Percentiles rank a stretch among this genome's conserved stretches.
Evolutionary conservation across 805 yeast species (phyloP).

Genomic region (Saccharomycopsis babjevae): DNA sequence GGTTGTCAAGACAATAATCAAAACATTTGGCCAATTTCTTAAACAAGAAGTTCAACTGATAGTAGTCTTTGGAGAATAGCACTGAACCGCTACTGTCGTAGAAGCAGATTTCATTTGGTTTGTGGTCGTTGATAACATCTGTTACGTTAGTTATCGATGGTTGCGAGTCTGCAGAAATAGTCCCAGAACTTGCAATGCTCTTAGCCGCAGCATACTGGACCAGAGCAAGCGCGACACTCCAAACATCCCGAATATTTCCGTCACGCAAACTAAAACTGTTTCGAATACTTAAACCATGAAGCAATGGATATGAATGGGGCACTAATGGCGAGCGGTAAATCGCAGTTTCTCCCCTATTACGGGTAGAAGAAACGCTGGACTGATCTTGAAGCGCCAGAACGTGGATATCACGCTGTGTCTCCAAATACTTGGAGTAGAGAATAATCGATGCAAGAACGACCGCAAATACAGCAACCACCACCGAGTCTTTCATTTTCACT

Average conservation of each 20-base stretch:
- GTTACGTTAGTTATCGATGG: background rate
- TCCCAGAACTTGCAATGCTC: background rate
- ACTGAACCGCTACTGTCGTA: constrained; percentile 1
- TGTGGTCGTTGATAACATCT: constrained; percentile 16
- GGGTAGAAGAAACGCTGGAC: constrained; percentile 42
- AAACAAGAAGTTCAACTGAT: constrained; percentile 6
- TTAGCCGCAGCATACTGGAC: background rate
- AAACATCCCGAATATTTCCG: constrained; percentile 51
- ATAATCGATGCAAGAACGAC: background rate
- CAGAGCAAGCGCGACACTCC: constrained; percentile 29
- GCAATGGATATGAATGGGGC: constrained; percentile 47
- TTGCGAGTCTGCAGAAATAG: background rate
- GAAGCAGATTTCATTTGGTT: constrained; percentile 1
- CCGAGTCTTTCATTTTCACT: background rate
- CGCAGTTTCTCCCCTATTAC: constrained; percentile 50
- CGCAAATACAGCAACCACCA: background rate
- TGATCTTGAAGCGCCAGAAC: constrained; percentile 29
- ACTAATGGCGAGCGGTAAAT: constrained; percentile 52
- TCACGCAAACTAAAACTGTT: constrained; percentile 44
- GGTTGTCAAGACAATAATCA: background rate
- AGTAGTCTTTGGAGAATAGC: constrained; percentile 1
- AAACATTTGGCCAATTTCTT: background rate
- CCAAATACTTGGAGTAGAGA: constrained; percentile 15
- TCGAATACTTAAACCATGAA: constrained; percentile 47
- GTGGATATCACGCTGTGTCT: constrained; percentile 15